Base-by-base conservation (phyloP, 495 filamentous ascomycete genomes). In the Pyronema domesticum region DNA sequence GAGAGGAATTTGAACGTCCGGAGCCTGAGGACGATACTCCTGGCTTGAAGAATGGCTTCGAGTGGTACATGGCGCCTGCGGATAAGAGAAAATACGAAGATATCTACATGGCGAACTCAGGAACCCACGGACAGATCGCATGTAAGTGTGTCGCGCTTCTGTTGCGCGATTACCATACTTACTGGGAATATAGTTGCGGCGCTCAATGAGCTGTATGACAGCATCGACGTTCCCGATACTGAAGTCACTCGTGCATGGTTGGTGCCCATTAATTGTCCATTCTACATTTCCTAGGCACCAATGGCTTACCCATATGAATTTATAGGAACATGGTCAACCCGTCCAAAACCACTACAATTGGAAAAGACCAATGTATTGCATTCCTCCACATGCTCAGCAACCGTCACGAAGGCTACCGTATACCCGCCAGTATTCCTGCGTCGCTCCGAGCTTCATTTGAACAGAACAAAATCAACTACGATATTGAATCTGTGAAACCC, bases 21-120 rank as follows among this genome's bases (percentile, higher is more conserved):
- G 72, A 79, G 45, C 75, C 80, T 55, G 84, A 89, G 57, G 82
- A 86, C 57, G 86, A 89, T 64, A 78, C 77, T 17, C 77, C 78
- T 4, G 86, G 91, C 6, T 70, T 98, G 52, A 94, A 91, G 66
- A 85, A 94, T 69, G 88, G 89, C 0, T 98, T 98, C 68, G 91
- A 98, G 68, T 98, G 91, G 91, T 98, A 98, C 70, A 96, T 98
- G 88, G 84, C 78, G 56, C 91, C 91, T 1, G 68, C 73, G 40
- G 88, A 96, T 67, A 89, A 86, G 69, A 63, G 79, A 52, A 94
- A 93, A 70, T 98, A 98, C 69, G 85, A 95, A 66, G 84, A 87
- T 46, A 96, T 98, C 66, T 98, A 95, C 68, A 82, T 77, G 55
- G 84, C 91, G 57, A 89, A 86, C 68, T 78, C 85, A 49, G 83